Evolutionary conservation across 2,329 filamentous ascomycete species (phyloP), one percentile per base, ranked within the genome.

Genomic region (Pseudogymnoascus verrucosus): DNA sequence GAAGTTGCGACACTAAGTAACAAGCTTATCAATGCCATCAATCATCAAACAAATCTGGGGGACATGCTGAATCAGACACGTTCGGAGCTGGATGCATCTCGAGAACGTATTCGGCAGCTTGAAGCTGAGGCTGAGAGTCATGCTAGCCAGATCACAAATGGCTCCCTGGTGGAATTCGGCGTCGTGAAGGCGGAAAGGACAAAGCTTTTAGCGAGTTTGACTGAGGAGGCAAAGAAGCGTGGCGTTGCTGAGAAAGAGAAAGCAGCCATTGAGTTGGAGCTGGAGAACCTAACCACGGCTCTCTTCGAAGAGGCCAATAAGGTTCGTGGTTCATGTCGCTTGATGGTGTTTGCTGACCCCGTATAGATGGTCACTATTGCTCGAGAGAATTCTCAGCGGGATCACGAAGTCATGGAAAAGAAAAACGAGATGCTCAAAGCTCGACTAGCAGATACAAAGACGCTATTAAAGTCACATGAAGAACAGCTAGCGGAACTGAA

Each of bases 291-390:
- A 67, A 98, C 95, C 0, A 87, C 91, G 1, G 92, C 91, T 28
- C 82, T 99, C n/a, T 99, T 99, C 67, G 92, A 98, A 73, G 93
- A 99, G 79, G 95, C 95, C 60, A 98, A 99, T 78, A 93, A 89
- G 76, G 84, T 87, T 74, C 65, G 76, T 73, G 57, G 5, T 59
- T 42, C 2, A 28, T 28, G 5, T 10, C 31, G n/a, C 16, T 64
- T 82, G 79, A 96, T 96, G 91, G 91, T 96, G 64, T 90, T 95
- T 59, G 87, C 85, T 19, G 90, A 90, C 36, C 34, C 89, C 92
- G 71, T 44, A 39, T 67, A 87, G 81, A 98, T 99, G 93, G 95
- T 99, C 62, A 90, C 93, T 42, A 87, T 86, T 14, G 93, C 93
- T 39, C 91, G 96, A 72, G 91, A 93, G 74, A 91, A 96, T 66